These are phyloP conservation scores for Hippophae tibetana DNA, from an alignment of 306 rosid genomes.

Conservation along the genomic window DNA sequence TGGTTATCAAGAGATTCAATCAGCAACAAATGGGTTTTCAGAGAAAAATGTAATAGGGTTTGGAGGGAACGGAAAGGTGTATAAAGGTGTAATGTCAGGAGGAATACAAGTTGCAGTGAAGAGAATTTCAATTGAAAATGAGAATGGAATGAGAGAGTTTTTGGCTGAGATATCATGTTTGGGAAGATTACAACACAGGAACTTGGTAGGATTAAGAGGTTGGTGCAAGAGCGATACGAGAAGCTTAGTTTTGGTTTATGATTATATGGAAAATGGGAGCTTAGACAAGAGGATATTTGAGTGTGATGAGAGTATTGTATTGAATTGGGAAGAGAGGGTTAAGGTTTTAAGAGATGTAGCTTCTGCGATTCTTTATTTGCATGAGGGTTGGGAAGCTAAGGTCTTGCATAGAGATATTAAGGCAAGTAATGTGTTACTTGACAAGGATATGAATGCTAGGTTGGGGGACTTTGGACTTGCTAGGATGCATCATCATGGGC, in stretches of 20 bases:
- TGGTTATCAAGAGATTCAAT: constrained; percentile 34
- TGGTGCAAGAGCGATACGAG: constrained; percentile 60
- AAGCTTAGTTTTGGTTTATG: constrained; percentile 49
- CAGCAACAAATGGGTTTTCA: constrained; percentile 45
- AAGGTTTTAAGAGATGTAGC: constrained; percentile 49
- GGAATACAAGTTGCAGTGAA: constrained; percentile 54
- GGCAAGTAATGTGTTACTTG: constrained; percentile 55
- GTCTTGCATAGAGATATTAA: constrained; percentile 64
- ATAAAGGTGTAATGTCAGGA: constrained; percentile 44
- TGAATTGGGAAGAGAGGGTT: constrained; percentile 48
- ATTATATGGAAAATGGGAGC: constrained; percentile 60
- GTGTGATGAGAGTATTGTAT: constrained; percentile 25
- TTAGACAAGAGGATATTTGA: constrained; percentile 52
- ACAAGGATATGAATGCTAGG: constrained; percentile 56
- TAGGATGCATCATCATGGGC: constrained; percentile 38
- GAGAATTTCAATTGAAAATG: constrained; percentile 35
- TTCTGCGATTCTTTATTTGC: constrained; percentile 43
- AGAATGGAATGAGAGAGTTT: constrained; percentile 53
- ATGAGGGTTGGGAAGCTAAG: constrained; percentile 65
- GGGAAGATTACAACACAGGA: constrained; percentile 59
- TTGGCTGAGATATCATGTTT: constrained; percentile 60
- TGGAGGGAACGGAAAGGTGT: constrained; percentile 50
- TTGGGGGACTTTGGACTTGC: constrained; percentile 61
- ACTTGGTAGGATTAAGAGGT: constrained; percentile 52
- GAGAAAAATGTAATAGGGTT: constrained; percentile 39